Percentiles rank a stretch among this genome's conserved stretches.
Conservation (phyloP, 306 rosid species). For the Inga oerstediana region DNA sequence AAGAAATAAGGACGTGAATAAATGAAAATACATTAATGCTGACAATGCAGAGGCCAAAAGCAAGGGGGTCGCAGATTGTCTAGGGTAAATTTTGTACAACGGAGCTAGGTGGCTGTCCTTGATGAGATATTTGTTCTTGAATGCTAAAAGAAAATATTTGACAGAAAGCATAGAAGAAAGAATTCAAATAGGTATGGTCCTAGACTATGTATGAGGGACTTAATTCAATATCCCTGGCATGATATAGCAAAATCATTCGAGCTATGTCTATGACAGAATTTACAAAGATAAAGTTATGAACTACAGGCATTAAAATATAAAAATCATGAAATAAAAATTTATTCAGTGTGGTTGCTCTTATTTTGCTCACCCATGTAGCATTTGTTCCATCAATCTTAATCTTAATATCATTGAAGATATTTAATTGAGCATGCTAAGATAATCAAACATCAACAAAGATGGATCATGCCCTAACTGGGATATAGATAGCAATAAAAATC, state of each 20-base stretch:
- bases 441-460: neutral
- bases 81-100: neutral
- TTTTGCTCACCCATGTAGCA: conserved; percentile 21
- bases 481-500: conserved; percentile 33
- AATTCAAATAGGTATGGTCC: conserved; percentile 6
- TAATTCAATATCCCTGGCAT: neutral
- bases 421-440: conserved; percentile 18
- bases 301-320: neutral
- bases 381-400: neutral
- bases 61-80: conserved; percentile 24
- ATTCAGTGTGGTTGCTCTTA: neutral
- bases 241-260: conserved; percentile 22
- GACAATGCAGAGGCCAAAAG: conserved; percentile 10
- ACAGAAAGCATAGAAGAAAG: conserved; percentile 11
- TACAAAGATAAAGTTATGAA: conserved; percentile 4
- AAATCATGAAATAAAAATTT: conserved; percentile 25
- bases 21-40: conserved; percentile 2
- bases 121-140: conserved; percentile 2
- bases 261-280: conserved; percentile 1
- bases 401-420: conserved; percentile 22
- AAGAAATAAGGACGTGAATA: neutral
- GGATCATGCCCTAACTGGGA: conserved; percentile 2
- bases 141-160: conserved; percentile 8
- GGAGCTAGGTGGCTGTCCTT: conserved; percentile 24
- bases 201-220: conserved; percentile 20